Percentiles rank a stretch among this genome's conserved stretches.
phyloP scores from a whole-genome alignment of 352 stramenopile species.

The Globisporangium nodosum region DNA sequence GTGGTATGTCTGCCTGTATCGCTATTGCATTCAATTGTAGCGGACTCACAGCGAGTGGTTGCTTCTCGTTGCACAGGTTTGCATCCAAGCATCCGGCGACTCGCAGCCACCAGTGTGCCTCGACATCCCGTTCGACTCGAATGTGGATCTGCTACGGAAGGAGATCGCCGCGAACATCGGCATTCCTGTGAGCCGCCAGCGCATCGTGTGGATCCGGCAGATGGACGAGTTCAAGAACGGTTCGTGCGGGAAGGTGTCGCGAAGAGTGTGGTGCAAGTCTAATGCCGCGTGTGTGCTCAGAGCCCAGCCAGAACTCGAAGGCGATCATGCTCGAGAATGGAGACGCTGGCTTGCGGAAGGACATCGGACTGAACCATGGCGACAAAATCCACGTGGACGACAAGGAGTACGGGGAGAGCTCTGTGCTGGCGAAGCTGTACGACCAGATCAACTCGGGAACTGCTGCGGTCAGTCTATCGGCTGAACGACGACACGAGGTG shows the following conservation, averaged over 20 bases:
- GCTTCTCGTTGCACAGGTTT: conserved; percentile 36
- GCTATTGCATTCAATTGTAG: neutral
- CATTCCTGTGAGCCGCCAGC: conserved; percentile 74
- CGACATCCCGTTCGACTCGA: conserved; percentile 79
- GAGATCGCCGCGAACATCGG: conserved; percentile 80
- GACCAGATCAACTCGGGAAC: conserved; percentile 82
- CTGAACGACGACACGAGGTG: conserved; percentile 84
- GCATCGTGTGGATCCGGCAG: conserved; percentile 88
- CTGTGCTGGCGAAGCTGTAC: conserved; percentile 74
- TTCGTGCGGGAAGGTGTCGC: conserved; percentile 13
- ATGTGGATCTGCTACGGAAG: conserved; percentile 58
- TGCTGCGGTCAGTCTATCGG: conserved; percentile 75
- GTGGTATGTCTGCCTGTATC: conserved; percentile 33
- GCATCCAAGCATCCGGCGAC: conserved; percentile 78
- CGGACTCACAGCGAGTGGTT: neutral
- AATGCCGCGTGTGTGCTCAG: conserved; percentile 16
- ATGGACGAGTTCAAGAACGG: conserved; percentile 81
- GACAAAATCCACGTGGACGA: conserved; percentile 89
- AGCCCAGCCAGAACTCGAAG: conserved; percentile 58
- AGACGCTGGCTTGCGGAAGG: conserved; percentile 60
- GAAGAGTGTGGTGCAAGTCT: neutral
- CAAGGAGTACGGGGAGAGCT: conserved; percentile 68
- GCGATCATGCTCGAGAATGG: conserved; percentile 70
- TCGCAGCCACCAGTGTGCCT: conserved; percentile 72
- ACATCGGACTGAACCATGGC: conserved; percentile 80